Evolutionary conservation across 352 stramenopile species (phyloP), one percentile per base, ranked within the genome.

Genomic region (Phytophthora pseudosyringae): DNA sequence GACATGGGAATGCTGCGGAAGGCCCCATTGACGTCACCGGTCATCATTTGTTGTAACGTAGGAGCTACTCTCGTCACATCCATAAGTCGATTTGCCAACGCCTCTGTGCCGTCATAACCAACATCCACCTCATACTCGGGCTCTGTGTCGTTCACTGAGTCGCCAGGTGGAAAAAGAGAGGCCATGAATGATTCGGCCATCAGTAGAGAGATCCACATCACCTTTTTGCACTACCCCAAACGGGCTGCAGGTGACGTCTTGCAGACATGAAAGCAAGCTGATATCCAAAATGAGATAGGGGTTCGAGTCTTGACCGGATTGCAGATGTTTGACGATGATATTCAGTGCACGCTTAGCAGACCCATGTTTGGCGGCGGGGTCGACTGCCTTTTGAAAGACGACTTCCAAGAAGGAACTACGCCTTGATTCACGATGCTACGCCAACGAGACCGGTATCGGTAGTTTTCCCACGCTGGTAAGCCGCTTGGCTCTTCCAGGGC

Each of bases 101-200:
- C 18, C 4, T 50, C 50, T 5, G 59, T 3, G 0, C 50, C 49
- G 13, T 68, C 44, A 11, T 60, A 67, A 1, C 3, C 29, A 5
- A 56, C 18, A 1, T 48, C 40, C 1, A 67, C 26, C 4, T 45
- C 21, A 9, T 32, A 10, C 36, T 52, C 51, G 10, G 31, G 8
- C 5, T 21, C 3, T 0, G 54, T 61, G 21, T 57, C 53, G 7
- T 65, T 70, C 18, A 70, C 46, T 1, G 62, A 65, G 4, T 40
- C 25, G 10, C 48, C 48, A 18, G 8, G 12, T 5, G 48, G 47
- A 3, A 16, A 47, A 70, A 0, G 54, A 61, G 1, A 70, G 4
- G 35, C 65, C 55, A 18, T 71, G 63, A n/a, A 71, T 66, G 1
- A 66, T 39, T 5, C 63, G 11, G 5, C 41, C 63, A 29, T 62